Evolutionary conservation across 768 basidiomycete genomes (phyloP), one percentile per base, ranked within the genome.

Genomic region (Serendipita sp.): DNA sequence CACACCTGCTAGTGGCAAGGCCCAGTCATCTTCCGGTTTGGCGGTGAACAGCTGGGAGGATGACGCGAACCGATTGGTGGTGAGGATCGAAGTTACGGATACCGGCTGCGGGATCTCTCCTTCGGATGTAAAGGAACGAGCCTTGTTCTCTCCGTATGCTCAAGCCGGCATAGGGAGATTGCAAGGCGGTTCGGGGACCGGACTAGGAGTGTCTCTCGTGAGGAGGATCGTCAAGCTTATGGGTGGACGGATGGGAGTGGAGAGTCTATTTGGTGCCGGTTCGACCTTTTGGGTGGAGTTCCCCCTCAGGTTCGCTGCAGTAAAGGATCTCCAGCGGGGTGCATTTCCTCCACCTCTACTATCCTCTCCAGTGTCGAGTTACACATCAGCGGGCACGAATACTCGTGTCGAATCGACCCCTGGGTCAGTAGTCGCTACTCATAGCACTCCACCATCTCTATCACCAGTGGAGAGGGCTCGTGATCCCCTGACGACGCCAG

Each of bases 111-210:
- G 77, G 1, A 70, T 79, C 66, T 69, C 68, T 52, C 71, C 71
- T 60, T 66, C 69, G 18, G 77, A 78, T 63, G 70, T 76, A 34
- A 70, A 72, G 11, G 75, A 77, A 28, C 67, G 68, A 36, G 66
- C 68, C 0, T 66, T 74, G 8, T 74, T 72, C 48, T 66, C 67
- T 52, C 71, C 74, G 0, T 75, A 73, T 63, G 70, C 71, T 5
- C 78, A 79, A 65, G 78, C 77, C 7, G 77, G 76, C 63, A 74
- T 76, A 46, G 78, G 78, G 5, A 66, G 76, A 35, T 70, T 74
- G 47, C 77, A 79, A 67, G 77, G 77, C 48, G 77, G 77, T 3
- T 77, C 76, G 69, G 78, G 78, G 0, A 75, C 76, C 2, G 77
- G 78, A 1, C 66, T 79, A 3, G 78, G 78, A 44, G 67, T 79